A percentile compares a stretch with the other conserved stretches of the same genome.
phyloP scores from a whole-genome alignment of 2,329 filamentous ascomycete genomes.

The Colletotrichum coccodes region DNA sequence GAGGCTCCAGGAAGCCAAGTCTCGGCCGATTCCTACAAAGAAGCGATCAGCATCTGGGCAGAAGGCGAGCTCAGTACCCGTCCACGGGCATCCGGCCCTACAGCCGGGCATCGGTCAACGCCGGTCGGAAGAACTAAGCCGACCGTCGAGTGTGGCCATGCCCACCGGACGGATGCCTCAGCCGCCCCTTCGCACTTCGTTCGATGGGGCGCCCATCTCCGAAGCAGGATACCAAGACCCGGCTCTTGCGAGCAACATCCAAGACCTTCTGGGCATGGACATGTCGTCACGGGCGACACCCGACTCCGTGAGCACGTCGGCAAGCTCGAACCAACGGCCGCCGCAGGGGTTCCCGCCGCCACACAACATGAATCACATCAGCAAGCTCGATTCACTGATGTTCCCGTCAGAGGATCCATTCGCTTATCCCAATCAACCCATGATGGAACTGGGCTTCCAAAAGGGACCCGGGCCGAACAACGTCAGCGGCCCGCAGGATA shows the following conservation, averaged over 20 bases:
- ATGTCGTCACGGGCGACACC: slow-evolving; percentile 54
- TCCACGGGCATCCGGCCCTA: slow-evolving; percentile 41
- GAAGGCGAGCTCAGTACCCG: slow-evolving; percentile 44
- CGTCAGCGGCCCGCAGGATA: slow-evolving; percentile 46
- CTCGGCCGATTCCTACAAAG: slow-evolving; percentile 55
- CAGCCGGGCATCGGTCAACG: slow-evolving; percentile 44
- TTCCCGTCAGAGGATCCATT: slow-evolving; percentile 83
- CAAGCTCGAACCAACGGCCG: slow-evolving; percentile 46
- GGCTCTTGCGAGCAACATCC: slow-evolving; percentile 50
- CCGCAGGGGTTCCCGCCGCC: slow-evolving; percentile 39
- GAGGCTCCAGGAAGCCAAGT: slow-evolving; percentile 66
- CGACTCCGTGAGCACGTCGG: slow-evolving; percentile 53
- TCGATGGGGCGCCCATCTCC: slow-evolving; percentile 45
- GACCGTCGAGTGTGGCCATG: slow-evolving; percentile 41
- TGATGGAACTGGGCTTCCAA: slow-evolving; percentile 66
- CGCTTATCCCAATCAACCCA: slow-evolving; percentile 81
- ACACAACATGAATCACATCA: slow-evolving; percentile 59
- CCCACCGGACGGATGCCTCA: slow-evolving; percentile 34
- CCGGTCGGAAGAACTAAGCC: slow-evolving; percentile 46
- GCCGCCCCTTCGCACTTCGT: slow-evolving; percentile 40
- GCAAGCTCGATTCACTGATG: slow-evolving; percentile 82
- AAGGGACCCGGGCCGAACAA: slow-evolving; percentile 43
- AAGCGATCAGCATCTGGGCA: slow-evolving; percentile 66
- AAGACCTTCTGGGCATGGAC: slow-evolving; percentile 58
- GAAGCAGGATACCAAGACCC: slow-evolving; percentile 47